Conservation (phyloP, 1,284 basidiomycete genomes). For the Moesziomyces antarcticus region DNA sequence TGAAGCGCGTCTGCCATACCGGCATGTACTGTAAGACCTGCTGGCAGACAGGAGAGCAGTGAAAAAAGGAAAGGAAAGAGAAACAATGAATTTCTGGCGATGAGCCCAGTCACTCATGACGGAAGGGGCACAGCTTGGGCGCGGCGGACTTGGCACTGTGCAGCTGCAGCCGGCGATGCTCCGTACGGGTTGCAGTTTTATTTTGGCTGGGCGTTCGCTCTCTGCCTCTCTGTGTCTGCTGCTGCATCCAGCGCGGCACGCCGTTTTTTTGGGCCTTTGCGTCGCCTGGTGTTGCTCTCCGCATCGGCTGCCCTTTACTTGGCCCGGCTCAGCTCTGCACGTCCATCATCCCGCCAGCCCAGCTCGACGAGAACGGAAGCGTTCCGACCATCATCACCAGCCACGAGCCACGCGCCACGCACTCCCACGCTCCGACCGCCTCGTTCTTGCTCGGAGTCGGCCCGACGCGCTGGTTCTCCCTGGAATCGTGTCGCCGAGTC, state of each 20-base stretch:
- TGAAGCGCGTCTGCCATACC: background rate
- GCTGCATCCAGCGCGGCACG: too few species aligned
- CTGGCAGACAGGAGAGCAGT: background rate
- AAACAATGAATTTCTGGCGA: background rate
- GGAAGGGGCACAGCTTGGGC: constrained; percentile 2
- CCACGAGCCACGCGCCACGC: background rate
- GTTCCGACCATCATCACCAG: background rate
- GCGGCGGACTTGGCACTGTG: background rate
- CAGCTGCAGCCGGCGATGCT: background rate
- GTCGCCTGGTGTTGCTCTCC: background rate
- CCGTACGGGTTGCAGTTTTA: background rate
- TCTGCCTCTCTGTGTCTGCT: too few species aligned
- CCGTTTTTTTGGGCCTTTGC: background rate
- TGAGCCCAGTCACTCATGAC: constrained; percentile 1
- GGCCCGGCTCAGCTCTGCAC: background rate
- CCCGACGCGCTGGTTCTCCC: background rate
- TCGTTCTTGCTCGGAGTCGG: background rate
- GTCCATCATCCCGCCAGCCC: background rate
- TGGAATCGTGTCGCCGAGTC: too few species aligned
- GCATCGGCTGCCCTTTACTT: too few species aligned
- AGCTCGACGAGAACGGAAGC: background rate
- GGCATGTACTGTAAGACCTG: background rate
- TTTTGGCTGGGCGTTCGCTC: background rate
- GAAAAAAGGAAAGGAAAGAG: background rate
- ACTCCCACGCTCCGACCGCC: background rate